Conservation (phyloP, 2,329 filamentous ascomycete species). For the Tolypocladium guangdongense region DNA sequence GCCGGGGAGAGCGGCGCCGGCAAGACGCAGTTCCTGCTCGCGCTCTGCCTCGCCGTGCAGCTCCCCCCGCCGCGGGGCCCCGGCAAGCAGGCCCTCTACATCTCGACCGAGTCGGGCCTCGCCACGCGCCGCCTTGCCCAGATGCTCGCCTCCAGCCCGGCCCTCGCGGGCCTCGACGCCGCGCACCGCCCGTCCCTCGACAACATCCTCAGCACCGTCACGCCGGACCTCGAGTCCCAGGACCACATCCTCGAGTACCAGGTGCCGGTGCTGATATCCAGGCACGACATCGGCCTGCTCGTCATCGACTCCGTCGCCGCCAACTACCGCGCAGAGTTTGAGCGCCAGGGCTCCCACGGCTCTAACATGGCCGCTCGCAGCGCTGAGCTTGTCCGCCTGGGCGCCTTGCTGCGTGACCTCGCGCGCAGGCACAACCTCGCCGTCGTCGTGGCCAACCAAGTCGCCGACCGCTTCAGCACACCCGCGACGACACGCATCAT, state of each 20-base stretch:
- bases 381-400: constrained; percentile 65
- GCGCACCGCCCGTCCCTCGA: constrained; percentile 51
- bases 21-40: constrained; percentile 89
- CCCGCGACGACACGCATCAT: background rate
- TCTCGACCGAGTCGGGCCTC: constrained; percentile 82
- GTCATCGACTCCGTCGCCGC: constrained; percentile 88
- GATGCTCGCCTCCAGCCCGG: constrained; percentile 58
- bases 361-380: constrained; percentile 64
- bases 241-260: constrained; percentile 93
- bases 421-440: constrained; percentile 67
- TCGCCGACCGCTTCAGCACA: constrained; percentile 68
- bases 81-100: constrained; percentile 70
- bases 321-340: constrained; percentile 89
- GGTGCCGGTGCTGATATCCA: constrained; percentile 70
- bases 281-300: constrained; percentile 68
- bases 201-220: constrained; percentile 68
- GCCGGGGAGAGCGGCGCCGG: constrained; percentile 88
- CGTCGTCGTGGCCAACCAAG: constrained; percentile 89
- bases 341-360: constrained; percentile 38
- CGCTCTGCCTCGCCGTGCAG: constrained; percentile 74
- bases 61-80: constrained; percentile 64
- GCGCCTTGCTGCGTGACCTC: constrained; percentile 63
- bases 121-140: constrained; percentile 74
- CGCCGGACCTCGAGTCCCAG: constrained; percentile 84
- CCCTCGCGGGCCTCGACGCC: constrained; percentile 31